Evolutionary conservation across 2,329 filamentous ascomycete genomes (phyloP), one percentile per base, ranked within the genome.

Genomic region (Pseudopithomyces maydicus): DNA sequence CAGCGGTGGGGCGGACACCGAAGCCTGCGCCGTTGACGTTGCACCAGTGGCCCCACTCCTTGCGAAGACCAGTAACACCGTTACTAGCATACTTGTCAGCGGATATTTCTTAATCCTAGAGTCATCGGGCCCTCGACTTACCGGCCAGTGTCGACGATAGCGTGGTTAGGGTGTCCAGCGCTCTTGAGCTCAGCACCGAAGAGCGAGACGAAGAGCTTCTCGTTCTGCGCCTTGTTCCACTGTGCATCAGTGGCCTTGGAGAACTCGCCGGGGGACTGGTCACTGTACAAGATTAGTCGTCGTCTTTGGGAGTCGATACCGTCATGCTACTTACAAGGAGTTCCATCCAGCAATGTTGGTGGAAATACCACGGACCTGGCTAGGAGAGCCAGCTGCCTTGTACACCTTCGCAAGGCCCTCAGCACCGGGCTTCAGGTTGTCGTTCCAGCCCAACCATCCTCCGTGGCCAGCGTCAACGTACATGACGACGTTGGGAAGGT

Each of bases 281-380:
- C 68, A 17, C 48, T 51, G 26, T 15, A 61, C 63, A 70, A 0
- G 58, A 62, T 4, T 63, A 67, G 2, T 63, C 67, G 19, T 51
- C 65, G 26, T 69, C 62, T 17, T 67, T 66, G 68, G 58, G 66
- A 67, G 35, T 66, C 62, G 41, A 65, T 65, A 1, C 68, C 54
- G n/a, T 29, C 57, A 62, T 8, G 67, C 63, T 10, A 63, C 54
- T 57, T 43, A 51, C 48, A 69, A 68, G 0, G 66, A 22, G 57
- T 71, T 71, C 61, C 70, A 71, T 54, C 70, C 70, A 0, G 65
- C 67, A 1, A 71, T 65, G 32, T 71, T 71, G 8, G 68, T 71
- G 6, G 65, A 42, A 39, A 62, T 68, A 11, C 68, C 68, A 8
- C 68, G 56, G 43, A 71, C 56, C 67, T 71, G 45, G 65, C 57